Evolutionary conservation across 2,329 filamentous ascomycete species (phyloP), one percentile per base, ranked within the genome.

Genomic region (Ophiostoma novo-ulmi): DNA sequence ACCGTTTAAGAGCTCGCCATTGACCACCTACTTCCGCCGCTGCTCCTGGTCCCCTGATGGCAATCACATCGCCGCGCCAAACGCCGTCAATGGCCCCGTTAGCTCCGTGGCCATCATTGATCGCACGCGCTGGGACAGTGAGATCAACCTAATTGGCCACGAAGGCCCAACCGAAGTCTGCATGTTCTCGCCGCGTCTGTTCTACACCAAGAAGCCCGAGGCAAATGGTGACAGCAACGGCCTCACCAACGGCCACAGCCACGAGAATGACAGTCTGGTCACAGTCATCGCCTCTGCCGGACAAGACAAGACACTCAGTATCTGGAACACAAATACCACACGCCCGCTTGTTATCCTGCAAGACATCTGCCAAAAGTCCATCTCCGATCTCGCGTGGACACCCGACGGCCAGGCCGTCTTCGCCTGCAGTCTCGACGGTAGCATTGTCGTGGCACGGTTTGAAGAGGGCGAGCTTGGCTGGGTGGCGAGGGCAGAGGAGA

Each of bases 21-120:
- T 99, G 10, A 99, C 95, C 0, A 98, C 95, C 1, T 99, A 99
- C 79, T 99, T 99, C 78, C 88, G 95, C 72, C 85, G 95, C 74
- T 98, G 94, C 78, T 98, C 94, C 1, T 99, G 95, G 95, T 97
- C 93, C 1, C 96, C 95, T 0, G 95, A 99, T 78, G 95, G 95
- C 8, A 94, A 94, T 76, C 94, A 98, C 76, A 98, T 99, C 73
- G 95, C 95, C 3, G 95, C 95, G 4, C 93, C 95, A 7, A 99
- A 99, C 78, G 94, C 95, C 0, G 94, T 97, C 26, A 99, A 99
- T 77, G 95, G 95, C 0, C 96, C 95, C 1, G 95, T 99, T 35
- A 97, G 93, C 81, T 97, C 94, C 0, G 94, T 98, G 41, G 94
- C 95, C 5, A 98, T 99, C 71, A 93, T 99, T 70, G 93, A 95